These are phyloP conservation scores for Metschnikowia corniflorae DNA, from an alignment of 805 yeast species.

Conservation along the genomic window DNA sequence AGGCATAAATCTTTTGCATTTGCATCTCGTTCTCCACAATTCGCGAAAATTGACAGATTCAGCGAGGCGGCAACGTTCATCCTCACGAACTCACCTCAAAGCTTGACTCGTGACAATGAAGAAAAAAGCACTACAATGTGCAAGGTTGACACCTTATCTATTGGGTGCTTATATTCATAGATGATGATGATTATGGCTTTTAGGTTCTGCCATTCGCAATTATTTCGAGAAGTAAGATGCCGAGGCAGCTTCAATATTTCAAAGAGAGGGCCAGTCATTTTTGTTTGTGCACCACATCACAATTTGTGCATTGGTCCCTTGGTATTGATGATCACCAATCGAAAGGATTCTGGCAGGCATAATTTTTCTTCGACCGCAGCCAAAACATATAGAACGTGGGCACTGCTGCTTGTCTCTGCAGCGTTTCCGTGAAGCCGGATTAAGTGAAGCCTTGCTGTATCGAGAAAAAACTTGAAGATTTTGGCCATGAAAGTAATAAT, in stretches of 20 bases:
- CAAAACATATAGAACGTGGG: constrained; percentile 36
- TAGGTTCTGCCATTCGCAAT: constrained; percentile 33
- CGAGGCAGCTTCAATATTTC: constrained; percentile 40
- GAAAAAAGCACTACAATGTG: no score
- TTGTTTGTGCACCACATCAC: constrained; percentile 43
- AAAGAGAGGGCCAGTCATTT: constrained; percentile 33
- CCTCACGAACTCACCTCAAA: not conserved
- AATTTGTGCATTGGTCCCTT: constrained; percentile 41
- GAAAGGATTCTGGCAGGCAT: constrained; percentile 27
- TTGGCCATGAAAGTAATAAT: constrained; percentile 17
- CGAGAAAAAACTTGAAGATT: constrained; percentile 22
- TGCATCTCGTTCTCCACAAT: not conserved
- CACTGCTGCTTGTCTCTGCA: constrained; percentile 27
- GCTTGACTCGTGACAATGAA: no score
- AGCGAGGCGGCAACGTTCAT: not conserved
- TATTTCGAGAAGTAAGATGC: constrained; percentile 38
- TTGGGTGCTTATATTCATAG: constrained; percentile 11
- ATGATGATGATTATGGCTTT: constrained; percentile 33
- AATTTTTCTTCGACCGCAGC: constrained; percentile 38
- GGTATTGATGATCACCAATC: constrained; percentile 36
- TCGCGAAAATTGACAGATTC: not conserved
- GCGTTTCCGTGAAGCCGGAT: constrained; percentile 43
- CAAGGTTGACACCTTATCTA: no score
- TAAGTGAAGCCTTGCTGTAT: constrained; percentile 29
- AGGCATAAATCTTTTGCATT: not conserved